These are phyloP conservation scores for Penicillium angulare DNA, from an alignment of 495 filamentous ascomycete species.

Conservation along the genomic window DNA sequence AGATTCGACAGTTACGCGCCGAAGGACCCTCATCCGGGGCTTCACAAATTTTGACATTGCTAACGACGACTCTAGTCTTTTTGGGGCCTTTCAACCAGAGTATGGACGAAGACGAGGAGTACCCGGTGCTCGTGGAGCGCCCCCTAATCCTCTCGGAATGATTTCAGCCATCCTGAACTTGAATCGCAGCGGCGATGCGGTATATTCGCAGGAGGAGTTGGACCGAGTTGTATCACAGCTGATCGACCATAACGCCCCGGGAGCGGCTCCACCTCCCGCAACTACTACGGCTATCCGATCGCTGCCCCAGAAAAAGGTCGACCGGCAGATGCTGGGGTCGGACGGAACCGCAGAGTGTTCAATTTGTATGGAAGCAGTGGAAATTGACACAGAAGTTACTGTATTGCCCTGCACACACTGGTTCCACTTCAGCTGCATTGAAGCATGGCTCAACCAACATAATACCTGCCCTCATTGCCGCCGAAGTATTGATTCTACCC, in stretches of 20 bases:
- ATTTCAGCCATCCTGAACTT: conserved; percentile 56
- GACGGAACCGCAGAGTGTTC: conserved; percentile 77
- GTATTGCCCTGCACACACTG: conserved; percentile 86
- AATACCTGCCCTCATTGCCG: conserved; percentile 91
- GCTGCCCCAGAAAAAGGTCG: conserved; percentile 67
- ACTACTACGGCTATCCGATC: conserved; percentile 66
- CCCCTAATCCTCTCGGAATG: conserved; percentile 31
- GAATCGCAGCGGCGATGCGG: conserved; percentile 73
- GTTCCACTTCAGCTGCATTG: conserved; percentile 81
- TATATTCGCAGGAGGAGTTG: conserved; percentile 85
- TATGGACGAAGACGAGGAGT: conserved; percentile 9
- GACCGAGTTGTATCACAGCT: conserved; percentile 85
- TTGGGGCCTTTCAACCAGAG: conserved; percentile 28
- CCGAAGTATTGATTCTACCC: conserved; percentile 59
- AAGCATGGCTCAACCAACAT: conserved; percentile 79
- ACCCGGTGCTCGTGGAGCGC: conserved; percentile 19
- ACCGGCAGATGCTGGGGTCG: conserved; percentile 60
- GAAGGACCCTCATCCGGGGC: too few relatives aligned
- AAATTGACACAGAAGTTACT: conserved; percentile 70
- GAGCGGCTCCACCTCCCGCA: conserved; percentile 82
- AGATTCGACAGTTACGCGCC: too few relatives aligned
- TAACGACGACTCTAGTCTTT: conserved; percentile 25
- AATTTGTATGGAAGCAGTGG: conserved; percentile 89
- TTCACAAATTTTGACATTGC: too few relatives aligned
- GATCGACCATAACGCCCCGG: conserved; percentile 74